Conservation (phyloP, 1,284 basidiomycete species). For the Spongiforma sp. region DNA sequence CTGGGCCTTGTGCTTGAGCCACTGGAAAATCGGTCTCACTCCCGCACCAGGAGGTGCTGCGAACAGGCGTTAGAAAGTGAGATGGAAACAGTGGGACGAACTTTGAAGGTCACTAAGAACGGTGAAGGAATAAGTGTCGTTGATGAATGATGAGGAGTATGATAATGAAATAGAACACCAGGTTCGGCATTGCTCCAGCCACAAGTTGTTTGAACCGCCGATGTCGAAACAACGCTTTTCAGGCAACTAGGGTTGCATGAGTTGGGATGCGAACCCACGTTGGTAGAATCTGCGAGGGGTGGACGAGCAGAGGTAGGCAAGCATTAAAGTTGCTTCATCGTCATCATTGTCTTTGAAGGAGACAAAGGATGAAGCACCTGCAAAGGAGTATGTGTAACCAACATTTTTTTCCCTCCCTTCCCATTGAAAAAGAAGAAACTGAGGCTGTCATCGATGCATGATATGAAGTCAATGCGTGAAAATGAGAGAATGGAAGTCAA, state of each 20-base stretch:
- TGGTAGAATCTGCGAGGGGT: constrained; percentile 33
- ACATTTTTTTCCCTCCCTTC: too few relatives aligned
- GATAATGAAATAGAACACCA: constrained; percentile 10
- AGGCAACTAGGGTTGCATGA: constrained; percentile 1
- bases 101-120: constrained; percentile 31
- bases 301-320: constrained; percentile 13
- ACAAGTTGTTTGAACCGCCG: constrained; percentile 20
- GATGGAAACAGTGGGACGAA: constrained; percentile 37
- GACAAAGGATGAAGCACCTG: constrained; percentile 5
- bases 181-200: constrained; percentile 12
- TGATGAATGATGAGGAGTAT: neutral
- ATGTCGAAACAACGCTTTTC: constrained; percentile 25
- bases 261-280: constrained; percentile 13
- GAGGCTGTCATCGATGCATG: constrained; percentile 11
- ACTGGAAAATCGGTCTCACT: neutral
- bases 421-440: constrained; percentile 4
- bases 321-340: too few relatives aligned
- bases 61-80: constrained; percentile 37
- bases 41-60: constrained; percentile 18
- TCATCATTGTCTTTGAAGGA: neutral
- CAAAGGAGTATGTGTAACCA: constrained; percentile 17
- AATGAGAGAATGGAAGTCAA: neutral
- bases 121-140: constrained; percentile 12
- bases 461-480: constrained; percentile 12
- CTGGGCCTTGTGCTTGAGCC: constrained; percentile 14